Evolutionary conservation across 495 filamentous ascomycete species (phyloP), one percentile per base, ranked within the genome.

Genomic region (Talaromyces proteolyticus): DNA sequence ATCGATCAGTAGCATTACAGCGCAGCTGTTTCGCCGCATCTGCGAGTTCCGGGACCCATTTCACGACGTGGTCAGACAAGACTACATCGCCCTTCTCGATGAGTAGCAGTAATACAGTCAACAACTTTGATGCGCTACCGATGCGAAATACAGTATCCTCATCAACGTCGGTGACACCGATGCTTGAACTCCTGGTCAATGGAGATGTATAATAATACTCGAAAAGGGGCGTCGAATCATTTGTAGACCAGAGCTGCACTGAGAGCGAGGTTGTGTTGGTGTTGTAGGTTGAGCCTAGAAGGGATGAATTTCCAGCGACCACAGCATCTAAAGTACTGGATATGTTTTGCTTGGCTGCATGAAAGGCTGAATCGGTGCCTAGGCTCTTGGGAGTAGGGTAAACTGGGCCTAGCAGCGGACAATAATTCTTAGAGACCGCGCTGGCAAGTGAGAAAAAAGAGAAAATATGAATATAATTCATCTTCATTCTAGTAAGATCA

Each of bases 11-110:
- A 20, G 34, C 4, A 16, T 55, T 39, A 20, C 44, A 14, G 0
- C 58, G 61, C 5, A 53, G 51, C 46, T 46, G 34, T 26, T 22
- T 22, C 2, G 45, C 39, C 4, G 42, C 45, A 7, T 47, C 24
- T 7, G 44, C 50, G 48, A 84, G 62, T 56, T 85, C 77, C 0
- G 82, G 80, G 0, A 84, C 59, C 51, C 73, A 80, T 23, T 78
- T 58, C 2, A 51, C 37, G 16, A 68, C 46, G 2, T 66, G 41
- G 67, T 84, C 45, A 60, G 66, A 39, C 66, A 75, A 66, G 58
- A 75, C 46, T 59, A 61, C 25, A 20, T 60, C 41, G 62, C 72
- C 23, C 60, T 71, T 48, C 64, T 73, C 56, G 63, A 69, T 49
- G 20, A 84, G 59, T 44, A 75, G 70, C 6, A 73, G 66, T 12